Conservation (phyloP, 148 eudicot genomes). For the Pouteria glomerata region DNA sequence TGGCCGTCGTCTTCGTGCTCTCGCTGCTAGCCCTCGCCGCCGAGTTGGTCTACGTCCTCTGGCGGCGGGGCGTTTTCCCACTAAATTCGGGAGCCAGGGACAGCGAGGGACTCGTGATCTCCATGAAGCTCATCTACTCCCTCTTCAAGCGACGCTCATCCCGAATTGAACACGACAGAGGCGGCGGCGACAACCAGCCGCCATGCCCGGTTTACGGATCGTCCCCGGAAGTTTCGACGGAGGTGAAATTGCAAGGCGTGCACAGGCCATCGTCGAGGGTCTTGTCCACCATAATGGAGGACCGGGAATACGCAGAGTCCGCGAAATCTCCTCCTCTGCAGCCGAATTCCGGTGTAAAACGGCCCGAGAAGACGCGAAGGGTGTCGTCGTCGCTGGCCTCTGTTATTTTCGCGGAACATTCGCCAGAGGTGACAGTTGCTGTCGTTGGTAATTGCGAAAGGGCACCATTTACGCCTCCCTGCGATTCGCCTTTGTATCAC, state of each 20-base stretch:
- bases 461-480: slow-evolving; percentile 36
- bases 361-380: background rate
- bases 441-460: slow-evolving; percentile 3
- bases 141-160: slow-evolving; percentile 22
- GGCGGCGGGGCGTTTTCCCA: slow-evolving; percentile 16
- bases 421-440: slow-evolving; percentile 5
- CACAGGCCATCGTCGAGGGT: slow-evolving; percentile 32
- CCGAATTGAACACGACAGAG: slow-evolving; percentile 16
- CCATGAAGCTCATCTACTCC: slow-evolving; percentile 34
- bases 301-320: slow-evolving; percentile 20
- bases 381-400: background rate
- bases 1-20: slow-evolving; percentile 20
- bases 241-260: slow-evolving; percentile 22
- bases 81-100: background rate
- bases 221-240: background rate
- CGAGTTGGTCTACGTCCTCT: slow-evolving; percentile 29
- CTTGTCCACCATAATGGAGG: slow-evolving; percentile 26
- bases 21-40: slow-evolving; percentile 22
- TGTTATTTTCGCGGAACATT: background rate
- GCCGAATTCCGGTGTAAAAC: background rate
- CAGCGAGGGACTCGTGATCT: background rate
- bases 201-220: background rate
- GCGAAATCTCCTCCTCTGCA: background rate
- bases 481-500: slow-evolving; percentile 30
- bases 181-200: background rate